Evolutionary conservation across 2,329 filamentous ascomycete genomes (phyloP).

Genomic region (Westerdykella aurantiaca): DNA sequence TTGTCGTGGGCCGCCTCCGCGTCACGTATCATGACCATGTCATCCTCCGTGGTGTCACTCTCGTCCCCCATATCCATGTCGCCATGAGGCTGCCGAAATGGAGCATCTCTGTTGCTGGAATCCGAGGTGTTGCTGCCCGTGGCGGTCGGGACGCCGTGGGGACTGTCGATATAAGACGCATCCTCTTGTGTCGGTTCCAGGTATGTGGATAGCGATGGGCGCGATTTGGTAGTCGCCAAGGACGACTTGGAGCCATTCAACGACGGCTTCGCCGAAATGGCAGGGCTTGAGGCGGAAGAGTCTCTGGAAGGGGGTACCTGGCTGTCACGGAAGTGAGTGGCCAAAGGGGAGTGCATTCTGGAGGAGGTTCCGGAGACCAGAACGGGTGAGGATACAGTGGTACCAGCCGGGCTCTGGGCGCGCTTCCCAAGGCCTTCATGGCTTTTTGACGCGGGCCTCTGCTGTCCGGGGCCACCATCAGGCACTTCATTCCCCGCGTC

Average conservation of each 20-base stretch:
- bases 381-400: constrained; percentile 33
- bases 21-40: constrained; percentile 22
- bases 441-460: constrained; percentile 10
- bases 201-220: constrained; percentile 20
- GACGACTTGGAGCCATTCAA: constrained; percentile 28
- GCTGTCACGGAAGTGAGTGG: constrained; percentile 31
- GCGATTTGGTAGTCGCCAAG: constrained; percentile 23
- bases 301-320: constrained; percentile 29
- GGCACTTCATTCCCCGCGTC: constrained; percentile 37
- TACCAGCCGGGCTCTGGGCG: constrained; percentile 24
- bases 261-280: constrained; percentile 27
- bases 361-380: constrained; percentile 33
- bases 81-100: constrained; percentile 15
- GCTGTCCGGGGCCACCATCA: constrained; percentile 22
- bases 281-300: constrained; percentile 26
- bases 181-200: constrained; percentile 22
- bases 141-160: constrained; percentile 11
- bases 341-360: constrained; percentile 36
- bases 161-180: constrained; percentile 21
- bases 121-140: background rate
- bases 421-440: constrained; percentile 9
- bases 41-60: constrained; percentile 31
- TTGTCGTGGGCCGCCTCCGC: constrained; percentile 17
- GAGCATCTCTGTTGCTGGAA: constrained; percentile 10
- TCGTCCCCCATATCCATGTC: constrained; percentile 22